A percentile compares a stretch with the other conserved stretches of the same genome.
Evolutionary conservation across 2,329 filamentous ascomycete genomes (phyloP).

Genomic region (Sarocladium brachiariae): DNA sequence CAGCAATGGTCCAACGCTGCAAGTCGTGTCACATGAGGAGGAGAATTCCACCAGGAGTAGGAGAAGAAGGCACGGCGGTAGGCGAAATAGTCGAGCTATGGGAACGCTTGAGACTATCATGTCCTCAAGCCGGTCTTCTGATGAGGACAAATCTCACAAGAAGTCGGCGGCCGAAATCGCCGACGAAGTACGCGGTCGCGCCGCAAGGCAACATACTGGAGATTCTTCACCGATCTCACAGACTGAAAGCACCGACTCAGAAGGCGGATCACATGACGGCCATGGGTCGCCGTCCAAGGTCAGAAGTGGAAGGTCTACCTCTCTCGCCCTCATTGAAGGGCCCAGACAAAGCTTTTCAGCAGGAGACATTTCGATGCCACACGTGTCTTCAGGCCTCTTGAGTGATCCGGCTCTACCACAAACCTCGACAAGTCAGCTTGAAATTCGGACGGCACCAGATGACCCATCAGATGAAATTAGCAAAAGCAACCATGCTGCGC

Average conservation of each 20-base stretch:
- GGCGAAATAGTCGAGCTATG: conserved; percentile 48
- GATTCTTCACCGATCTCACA: conserved; percentile 24
- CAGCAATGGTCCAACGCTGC: conserved; percentile 45
- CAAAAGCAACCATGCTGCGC: conserved; percentile 15
- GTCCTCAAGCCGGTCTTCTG: conserved; percentile 57
- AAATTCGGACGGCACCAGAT: conserved; percentile 33
- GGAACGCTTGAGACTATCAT: conserved; percentile 61
- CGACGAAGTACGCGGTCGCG: conserved; percentile 46
- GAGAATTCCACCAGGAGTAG: conserved; percentile 36
- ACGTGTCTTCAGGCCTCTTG: conserved; percentile 35
- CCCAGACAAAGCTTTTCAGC: conserved; percentile 25
- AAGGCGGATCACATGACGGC: conserved; percentile 17
- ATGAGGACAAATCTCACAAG: conserved; percentile 55
- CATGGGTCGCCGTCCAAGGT: conserved; percentile 15
- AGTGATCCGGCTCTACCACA: conserved; percentile 51
- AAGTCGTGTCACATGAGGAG: conserved; percentile 51
- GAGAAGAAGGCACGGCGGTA: conserved; percentile 31
- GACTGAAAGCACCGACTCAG: conserved; percentile 20
- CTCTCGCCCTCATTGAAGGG: conserved; percentile 31
- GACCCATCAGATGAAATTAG: conserved; percentile 12
- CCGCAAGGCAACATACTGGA: conserved; percentile 29
- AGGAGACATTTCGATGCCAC: conserved; percentile 21
- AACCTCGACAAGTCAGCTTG: conserved; percentile 45
- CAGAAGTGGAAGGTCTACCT: conserved; percentile 22
- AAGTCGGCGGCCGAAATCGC: conserved; percentile 51